Conservation (phyloP, 2,329 filamentous ascomycete genomes). For the Madurella fahalii region DNA sequence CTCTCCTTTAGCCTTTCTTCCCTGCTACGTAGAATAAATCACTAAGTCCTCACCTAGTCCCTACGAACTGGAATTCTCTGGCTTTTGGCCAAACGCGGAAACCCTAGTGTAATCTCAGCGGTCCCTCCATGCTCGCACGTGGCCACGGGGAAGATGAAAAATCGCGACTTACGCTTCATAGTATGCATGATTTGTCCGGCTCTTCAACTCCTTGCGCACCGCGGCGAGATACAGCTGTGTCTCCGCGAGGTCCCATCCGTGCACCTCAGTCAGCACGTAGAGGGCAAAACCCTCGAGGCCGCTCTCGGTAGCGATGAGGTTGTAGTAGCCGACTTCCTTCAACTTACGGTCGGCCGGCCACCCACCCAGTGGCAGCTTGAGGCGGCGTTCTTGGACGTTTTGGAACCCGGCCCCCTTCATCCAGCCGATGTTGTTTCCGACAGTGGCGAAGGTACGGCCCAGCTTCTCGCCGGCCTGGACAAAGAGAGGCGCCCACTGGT, state of each 20-base stretch:
- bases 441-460: not conserved
- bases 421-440: too few relatives aligned
- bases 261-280: slow-evolving; percentile 14
- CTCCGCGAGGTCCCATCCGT: slow-evolving; percentile 14
- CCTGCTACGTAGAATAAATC: too few relatives aligned
- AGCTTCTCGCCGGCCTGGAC: not conserved
- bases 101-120: too few relatives aligned
- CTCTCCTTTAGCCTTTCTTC: too few relatives aligned
- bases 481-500: not conserved
- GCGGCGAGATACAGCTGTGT: slow-evolving; percentile 7
- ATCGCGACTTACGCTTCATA: too few relatives aligned
- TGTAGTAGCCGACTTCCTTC: slow-evolving; percentile 19
- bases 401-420: slow-evolving; percentile 14
- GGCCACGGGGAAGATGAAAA: too few relatives aligned
- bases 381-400: not conserved
- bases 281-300: slow-evolving; percentile 18
- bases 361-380: slow-evolving; percentile 15
- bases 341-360: slow-evolving; percentile 14
- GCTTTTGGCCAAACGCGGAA: too few relatives aligned
- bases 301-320: slow-evolving; percentile 12
- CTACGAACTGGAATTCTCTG: too few relatives aligned
- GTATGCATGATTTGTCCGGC: too few relatives aligned
- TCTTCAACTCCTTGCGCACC: slow-evolving; percentile 2
- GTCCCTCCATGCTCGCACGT: too few relatives aligned
- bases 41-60: too few relatives aligned